A percentile compares a stretch with the other conserved stretches of the same genome.
Evolutionary conservation across 2,329 filamentous ascomycete species (phyloP).

Genomic region (Coleophoma eucalyptorum): DNA sequence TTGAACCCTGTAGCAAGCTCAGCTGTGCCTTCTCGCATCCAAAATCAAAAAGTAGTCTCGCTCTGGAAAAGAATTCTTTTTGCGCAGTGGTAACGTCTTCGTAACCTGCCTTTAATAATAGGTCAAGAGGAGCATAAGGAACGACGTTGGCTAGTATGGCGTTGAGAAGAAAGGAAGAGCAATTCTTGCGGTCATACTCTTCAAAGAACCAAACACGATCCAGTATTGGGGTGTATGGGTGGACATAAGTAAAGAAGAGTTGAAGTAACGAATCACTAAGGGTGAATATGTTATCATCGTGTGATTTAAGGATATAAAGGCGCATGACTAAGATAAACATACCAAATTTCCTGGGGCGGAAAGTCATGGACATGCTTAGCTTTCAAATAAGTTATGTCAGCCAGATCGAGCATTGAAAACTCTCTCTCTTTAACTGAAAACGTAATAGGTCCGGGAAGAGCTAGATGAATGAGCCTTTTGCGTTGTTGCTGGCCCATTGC

Average conservation of each 20-base stretch:
- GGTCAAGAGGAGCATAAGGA: background rate
- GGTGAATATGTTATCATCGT: no score
- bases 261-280: background rate
- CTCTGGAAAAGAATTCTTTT: conserved; percentile 1
- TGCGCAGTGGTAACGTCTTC: background rate
- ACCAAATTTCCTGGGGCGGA: background rate
- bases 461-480: background rate
- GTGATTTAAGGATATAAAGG: no score
- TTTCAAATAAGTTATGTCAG: background rate
- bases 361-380: background rate
- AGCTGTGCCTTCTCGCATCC: conserved; percentile 1
- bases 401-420: background rate
- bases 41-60: conserved; percentile 1
- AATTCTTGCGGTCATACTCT: background rate
- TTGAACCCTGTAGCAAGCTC: background rate
- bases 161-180: background rate
- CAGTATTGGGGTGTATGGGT: conserved; percentile 1
- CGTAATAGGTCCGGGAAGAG: no score
- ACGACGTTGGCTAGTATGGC: background rate
- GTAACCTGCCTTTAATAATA: background rate
- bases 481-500: background rate
- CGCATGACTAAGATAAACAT: no score
- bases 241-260: background rate
- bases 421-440: background rate
- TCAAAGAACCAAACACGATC: background rate